phyloP scores from a whole-genome alignment of 2,329 filamentous ascomycete genomes.

The Microcyclospora tardicrescens region DNA sequence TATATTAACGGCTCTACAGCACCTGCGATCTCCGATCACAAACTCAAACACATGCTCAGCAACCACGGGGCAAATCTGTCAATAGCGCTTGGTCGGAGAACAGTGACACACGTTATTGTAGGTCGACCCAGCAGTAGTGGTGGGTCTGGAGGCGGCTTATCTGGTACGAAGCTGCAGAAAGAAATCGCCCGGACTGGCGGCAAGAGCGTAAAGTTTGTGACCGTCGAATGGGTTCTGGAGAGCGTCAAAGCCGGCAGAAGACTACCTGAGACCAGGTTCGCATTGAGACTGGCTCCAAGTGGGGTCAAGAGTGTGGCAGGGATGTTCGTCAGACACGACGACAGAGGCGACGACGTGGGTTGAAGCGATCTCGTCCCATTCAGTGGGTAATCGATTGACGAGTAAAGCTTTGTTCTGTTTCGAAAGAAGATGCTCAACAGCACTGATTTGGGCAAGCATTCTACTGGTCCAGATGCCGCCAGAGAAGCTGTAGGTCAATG shows the following conservation, averaged over 20 bases:
- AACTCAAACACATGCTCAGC: slow-evolving; percentile 63
- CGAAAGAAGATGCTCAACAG: no score
- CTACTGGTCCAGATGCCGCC: no score
- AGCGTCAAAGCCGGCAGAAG: slow-evolving; percentile 65
- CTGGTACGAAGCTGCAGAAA: slow-evolving; percentile 65
- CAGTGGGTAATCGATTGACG: no score
- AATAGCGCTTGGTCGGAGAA: slow-evolving; percentile 55
- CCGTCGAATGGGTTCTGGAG: slow-evolving; percentile 75
- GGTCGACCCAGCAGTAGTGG: slow-evolving; percentile 41
- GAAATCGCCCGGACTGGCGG: slow-evolving; percentile 59
- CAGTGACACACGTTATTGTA: slow-evolving; percentile 77
- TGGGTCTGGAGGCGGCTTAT: slow-evolving; percentile 61
- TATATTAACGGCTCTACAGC: slow-evolving; percentile 83
- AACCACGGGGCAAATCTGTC: slow-evolving; percentile 62
- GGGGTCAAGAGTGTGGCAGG: slow-evolving; percentile 52
- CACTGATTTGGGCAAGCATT: no score
- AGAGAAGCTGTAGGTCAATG: no score
- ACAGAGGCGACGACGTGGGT: no score
- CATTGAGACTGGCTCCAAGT: slow-evolving; percentile 46
- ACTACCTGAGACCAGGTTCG: slow-evolving; percentile 61
- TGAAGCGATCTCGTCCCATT: no score
- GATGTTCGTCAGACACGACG: slow-evolving; percentile 6
- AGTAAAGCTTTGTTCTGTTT: no score
- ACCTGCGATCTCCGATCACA: slow-evolving; percentile 72
- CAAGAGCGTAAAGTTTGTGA: slow-evolving; percentile 63